Base-by-base conservation (phyloP, 1,284 basidiomycete genomes). In the Amylostereum areolatum region DNA sequence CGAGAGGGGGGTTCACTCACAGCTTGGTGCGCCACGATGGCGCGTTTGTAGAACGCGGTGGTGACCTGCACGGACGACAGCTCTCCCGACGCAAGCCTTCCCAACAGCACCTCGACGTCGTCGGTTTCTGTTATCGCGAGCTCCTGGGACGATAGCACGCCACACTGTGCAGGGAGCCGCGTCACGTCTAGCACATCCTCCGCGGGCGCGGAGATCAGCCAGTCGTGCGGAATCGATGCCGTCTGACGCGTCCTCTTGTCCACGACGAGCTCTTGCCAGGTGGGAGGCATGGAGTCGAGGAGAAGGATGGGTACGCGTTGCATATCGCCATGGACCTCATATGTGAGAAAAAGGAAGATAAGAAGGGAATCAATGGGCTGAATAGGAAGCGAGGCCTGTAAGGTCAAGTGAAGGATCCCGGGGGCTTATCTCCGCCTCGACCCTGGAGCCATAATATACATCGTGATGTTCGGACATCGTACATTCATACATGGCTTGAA, bases 21-120 rank as follows among this genome's bases (percentile, higher is more conserved):
- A 10, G 90, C 65, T 62, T 92, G 91, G 52, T 92, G 90, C 0
- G 91, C 89, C 45, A 92, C 67, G 44, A 88, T 74, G 0, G 90
- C 86, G 24, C 89, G 74, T 68, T 92, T 92, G 62, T 80, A 81
- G 64, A 86, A 92, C 0, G 89, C 85, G 3, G 75, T 82, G 1
- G 83, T 81, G 32, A 89, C 86, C 47, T 82, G 77, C 1, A 83
- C 71, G 7, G 84, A 74, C 2, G 81, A 75, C 78, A 81, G 86
- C 29, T 69, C 58, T 5, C 72, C 73, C 2, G 56, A 62, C 11
- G 73, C 72, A 4, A 89, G 63, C 46, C 76, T 73, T 44, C 62
- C 50, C 55, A 80, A 64, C 1, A 89, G 65, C 24, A 61, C 58
- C 10, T 68, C 66, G 7, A 83, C 70, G 47, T 80, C 67, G 28